A percentile compares a stretch with the other conserved stretches of the same genome.
phyloP scores from a whole-genome alignment of 2,329 filamentous ascomycete genomes.

The Epichloe baconii region DNA sequence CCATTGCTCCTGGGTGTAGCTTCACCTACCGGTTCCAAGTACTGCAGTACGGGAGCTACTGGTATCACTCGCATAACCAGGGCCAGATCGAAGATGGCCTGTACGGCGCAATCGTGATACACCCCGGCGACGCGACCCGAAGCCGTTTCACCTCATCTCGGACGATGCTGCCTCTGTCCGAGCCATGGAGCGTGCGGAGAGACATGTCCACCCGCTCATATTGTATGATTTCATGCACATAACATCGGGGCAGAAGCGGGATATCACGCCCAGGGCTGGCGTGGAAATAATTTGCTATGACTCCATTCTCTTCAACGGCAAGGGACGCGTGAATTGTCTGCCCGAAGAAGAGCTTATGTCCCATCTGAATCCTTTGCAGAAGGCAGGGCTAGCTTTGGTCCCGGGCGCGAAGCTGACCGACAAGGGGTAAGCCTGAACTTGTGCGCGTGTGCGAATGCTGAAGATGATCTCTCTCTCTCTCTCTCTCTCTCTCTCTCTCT shows the following conservation, averaged over 20 bases:
- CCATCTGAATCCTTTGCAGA: slow-evolving; percentile 20
- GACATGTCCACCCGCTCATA: slow-evolving; percentile 31
- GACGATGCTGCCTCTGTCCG: slow-evolving; percentile 20
- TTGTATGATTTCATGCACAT: slow-evolving; percentile 44
- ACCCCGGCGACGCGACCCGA: slow-evolving; percentile 15
- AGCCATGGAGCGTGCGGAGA: slow-evolving; percentile 36
- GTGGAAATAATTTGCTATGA: slow-evolving; percentile 45
- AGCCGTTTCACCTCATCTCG: slow-evolving; percentile 37
- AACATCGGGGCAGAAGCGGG: slow-evolving; percentile 33
- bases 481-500: neutral
- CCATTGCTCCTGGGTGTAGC: slow-evolving; percentile 31
- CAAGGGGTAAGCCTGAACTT: slow-evolving; percentile 21
- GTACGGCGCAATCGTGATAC: slow-evolving; percentile 42
- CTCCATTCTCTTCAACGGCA: slow-evolving; percentile 48
- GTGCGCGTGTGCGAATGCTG: too few species aligned
- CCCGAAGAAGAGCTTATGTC: slow-evolving; percentile 28
- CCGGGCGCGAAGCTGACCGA: slow-evolving; percentile 24
- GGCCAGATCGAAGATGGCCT: slow-evolving; percentile 48
- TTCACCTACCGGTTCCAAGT: slow-evolving; percentile 40
- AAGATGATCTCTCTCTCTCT: too few species aligned
- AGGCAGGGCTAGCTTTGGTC: slow-evolving; percentile 14
- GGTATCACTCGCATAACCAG: slow-evolving; percentile 45
- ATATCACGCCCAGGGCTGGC: slow-evolving; percentile 29
- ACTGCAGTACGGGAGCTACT: slow-evolving; percentile 43
- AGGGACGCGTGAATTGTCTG: slow-evolving; percentile 41